Base-by-base conservation (phyloP, 2,329 filamentous ascomycete genomes). In the Dactylellina sp. region DNA sequence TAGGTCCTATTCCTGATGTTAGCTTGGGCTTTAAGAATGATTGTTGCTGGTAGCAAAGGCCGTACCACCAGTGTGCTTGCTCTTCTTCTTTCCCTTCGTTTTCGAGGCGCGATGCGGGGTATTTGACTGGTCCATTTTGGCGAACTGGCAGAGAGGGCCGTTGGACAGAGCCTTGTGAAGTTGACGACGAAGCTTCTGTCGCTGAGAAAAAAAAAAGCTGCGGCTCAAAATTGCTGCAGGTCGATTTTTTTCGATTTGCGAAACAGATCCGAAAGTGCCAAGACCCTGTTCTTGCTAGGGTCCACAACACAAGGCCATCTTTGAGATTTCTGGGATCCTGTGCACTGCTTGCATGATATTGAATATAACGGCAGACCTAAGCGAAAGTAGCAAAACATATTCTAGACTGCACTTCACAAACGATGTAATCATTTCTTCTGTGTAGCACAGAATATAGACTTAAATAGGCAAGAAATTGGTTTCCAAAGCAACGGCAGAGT, bases 1-100 rank as follows among this genome's bases (percentile, higher is more conserved):
- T 97, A 76, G 84, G 85, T 63, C 91, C 91, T 89, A 79, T 79
- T 71, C 22, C 39, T 50, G 16, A 47, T 18, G 62, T 78, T 39
- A 77, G 65, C 22, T 28, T 24, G n/a, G 7, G 6, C 3, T 22
- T 4, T 32, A 59, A 32, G 22, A 11, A 53, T 22, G 20, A 42
- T 24, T 20, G 39, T 42, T n/a, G 5, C 14, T 14, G 49, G 11
- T 18, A 14, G 20, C 28, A 49, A 14, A 1, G 53, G 1, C 72
- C 81, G 71, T 79, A 87, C 87, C 88, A 80, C 88, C 89, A 46
- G 88, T 82, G 52, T 83, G 83, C 77, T 79, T 75, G 37, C 62
- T 66, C 62, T 65, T 56, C 49, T 65, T 65, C 49, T 75, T 75
- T 42, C 16, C 53, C 59, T 71, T 71, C 24, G 71, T 35, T 28